Conservation (phyloP, 2,329 filamentous ascomycete species). For the Claviceps pazoutovae region DNA sequence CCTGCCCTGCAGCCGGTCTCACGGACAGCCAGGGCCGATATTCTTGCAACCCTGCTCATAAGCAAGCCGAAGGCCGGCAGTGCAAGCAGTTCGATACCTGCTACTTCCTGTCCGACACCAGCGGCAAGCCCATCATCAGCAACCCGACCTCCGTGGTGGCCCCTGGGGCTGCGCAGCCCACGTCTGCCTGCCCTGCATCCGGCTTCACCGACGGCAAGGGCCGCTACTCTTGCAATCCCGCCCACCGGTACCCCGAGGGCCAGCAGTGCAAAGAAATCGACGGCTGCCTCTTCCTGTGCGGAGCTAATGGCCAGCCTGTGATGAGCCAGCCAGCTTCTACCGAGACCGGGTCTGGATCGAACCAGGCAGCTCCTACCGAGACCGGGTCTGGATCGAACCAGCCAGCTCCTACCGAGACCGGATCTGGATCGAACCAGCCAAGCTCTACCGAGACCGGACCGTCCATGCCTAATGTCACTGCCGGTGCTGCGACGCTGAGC, state of each 20-base stretch:
- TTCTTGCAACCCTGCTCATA: constrained; percentile 11
- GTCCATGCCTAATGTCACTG: not conserved
- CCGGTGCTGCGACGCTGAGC: not conserved
- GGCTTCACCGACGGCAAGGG: constrained; percentile 6
- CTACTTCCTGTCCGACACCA: constrained; percentile 4
- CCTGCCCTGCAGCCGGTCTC: constrained; percentile 2
- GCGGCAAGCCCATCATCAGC: constrained; percentile 3
- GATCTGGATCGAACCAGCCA: too few species aligned
- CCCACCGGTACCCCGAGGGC: constrained; percentile 10
- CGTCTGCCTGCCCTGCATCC: not conserved
- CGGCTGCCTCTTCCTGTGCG: constrained; percentile 8
- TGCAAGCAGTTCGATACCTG: constrained; percentile 9
- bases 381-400: too few species aligned
- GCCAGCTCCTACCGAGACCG: too few species aligned
- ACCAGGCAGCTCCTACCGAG: too few species aligned
- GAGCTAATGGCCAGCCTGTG: constrained; percentile 2
- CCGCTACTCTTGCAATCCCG: constrained; percentile 12
- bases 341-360: too few species aligned
- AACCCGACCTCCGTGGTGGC: not conserved
- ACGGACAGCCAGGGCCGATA: constrained; percentile 9
- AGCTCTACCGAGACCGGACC: not conserved
- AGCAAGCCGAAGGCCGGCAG: constrained; percentile 9
- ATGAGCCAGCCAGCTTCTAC: not conserved
- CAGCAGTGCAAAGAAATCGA: constrained; percentile 8
- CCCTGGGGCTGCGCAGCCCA: not conserved